These are phyloP conservation scores for Cadophora luteo-olivacea DNA, from an alignment of 2,329 filamentous ascomycete genomes.

Conservation along the genomic window DNA sequence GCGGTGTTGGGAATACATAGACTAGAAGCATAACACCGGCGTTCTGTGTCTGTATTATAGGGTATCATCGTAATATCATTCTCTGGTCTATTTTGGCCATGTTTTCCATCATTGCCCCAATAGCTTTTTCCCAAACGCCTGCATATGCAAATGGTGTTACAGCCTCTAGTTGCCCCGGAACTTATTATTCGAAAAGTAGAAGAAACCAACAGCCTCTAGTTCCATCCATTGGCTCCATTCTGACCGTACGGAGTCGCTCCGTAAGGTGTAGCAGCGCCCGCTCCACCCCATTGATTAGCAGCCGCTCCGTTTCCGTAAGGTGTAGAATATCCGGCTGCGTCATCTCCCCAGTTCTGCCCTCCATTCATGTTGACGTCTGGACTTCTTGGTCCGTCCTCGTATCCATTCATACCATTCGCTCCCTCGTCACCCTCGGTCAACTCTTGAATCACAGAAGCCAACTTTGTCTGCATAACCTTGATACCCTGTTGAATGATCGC, in stretches of 20 bases:
- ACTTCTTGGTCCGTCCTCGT: constrained; percentile 67
- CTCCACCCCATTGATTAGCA: constrained; percentile 67
- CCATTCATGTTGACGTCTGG: constrained; percentile 64
- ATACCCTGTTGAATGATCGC: constrained; percentile 89
- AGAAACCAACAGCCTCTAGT: constrained; percentile 19
- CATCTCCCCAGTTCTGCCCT: constrained; percentile 57
- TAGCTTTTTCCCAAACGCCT: constrained; percentile 34
- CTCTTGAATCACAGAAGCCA: constrained; percentile 78
- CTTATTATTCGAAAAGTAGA: constrained; percentile 6
- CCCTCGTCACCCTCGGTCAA: constrained; percentile 64
- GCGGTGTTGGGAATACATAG: constrained; percentile 28
- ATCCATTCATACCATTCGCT: constrained; percentile 54
- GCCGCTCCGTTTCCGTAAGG: constrained; percentile 66
- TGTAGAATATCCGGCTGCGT: constrained; percentile 67
- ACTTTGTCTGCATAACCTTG: constrained; percentile 85
- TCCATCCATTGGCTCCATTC: constrained; percentile 41
- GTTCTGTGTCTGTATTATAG: constrained; percentile 31
- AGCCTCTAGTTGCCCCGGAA: constrained; percentile 14
- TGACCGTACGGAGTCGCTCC: constrained; percentile 68
- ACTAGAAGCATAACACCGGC: constrained; percentile 36
- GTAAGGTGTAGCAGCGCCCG: constrained; percentile 59
- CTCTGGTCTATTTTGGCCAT: constrained; percentile 29
- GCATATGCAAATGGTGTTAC: constrained; percentile 34
- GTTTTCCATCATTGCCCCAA: constrained; percentile 15
- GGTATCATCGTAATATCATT: constrained; percentile 37